Evolutionary conservation across 371 early-diverging fungal genomes (phyloP).

Genomic region (Mortierella sp.): DNA sequence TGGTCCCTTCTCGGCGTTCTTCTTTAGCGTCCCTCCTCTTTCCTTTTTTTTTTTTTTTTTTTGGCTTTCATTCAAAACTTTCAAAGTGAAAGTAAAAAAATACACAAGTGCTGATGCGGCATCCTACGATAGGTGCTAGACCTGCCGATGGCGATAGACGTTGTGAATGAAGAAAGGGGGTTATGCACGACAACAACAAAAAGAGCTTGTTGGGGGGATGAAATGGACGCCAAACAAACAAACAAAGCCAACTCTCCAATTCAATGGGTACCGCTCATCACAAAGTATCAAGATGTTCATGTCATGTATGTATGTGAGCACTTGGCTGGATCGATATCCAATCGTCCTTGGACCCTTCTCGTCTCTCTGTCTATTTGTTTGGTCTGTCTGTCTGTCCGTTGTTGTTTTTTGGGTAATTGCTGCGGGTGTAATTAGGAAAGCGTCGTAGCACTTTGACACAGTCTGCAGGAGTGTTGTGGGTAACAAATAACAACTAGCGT

Average conservation of each 20-base stretch:
- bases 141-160: conserved; percentile 6
- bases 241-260: not conserved
- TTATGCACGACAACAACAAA: conserved; percentile 1
- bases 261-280: not conserved
- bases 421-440: not conserved
- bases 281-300: not conserved
- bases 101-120: not conserved
- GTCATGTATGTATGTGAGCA: conserved; percentile 9
- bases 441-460: not conserved
- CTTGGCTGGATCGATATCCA: conserved; percentile 7
- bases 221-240: not conserved
- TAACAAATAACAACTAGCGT: not conserved
- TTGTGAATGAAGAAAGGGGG: not conserved
- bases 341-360: not conserved
- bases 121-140: not conserved
- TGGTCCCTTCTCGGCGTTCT: not conserved
- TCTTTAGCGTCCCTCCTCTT: not conserved
- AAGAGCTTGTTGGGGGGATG: conserved; percentile 13
- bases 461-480: not conserved
- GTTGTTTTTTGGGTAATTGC: not conserved
- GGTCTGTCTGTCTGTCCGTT: not conserved
- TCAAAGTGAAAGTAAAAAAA: not conserved
- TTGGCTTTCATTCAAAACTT: not conserved
- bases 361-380: not conserved
- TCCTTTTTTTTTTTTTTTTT: not conserved